These are phyloP conservation scores for Ilyonectria sp. DNA, from an alignment of 2,329 filamentous ascomycete genomes.

Conservation along the genomic window DNA sequence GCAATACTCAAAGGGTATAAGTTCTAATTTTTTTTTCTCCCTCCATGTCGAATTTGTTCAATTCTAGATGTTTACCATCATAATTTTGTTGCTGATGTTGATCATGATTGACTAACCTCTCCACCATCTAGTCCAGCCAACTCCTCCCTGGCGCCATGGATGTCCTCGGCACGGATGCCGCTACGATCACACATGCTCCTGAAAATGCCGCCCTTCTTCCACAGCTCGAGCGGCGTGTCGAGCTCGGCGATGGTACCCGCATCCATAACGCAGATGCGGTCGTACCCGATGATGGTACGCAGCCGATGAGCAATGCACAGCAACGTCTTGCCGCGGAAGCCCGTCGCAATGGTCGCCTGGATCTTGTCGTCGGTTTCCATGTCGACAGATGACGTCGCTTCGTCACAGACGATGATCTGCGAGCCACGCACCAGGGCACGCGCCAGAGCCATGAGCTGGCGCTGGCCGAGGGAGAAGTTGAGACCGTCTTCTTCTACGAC, in stretches of 20 bases:
- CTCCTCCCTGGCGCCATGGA: constrained; percentile 60
- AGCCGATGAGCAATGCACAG: constrained; percentile 94
- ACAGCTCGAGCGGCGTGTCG: constrained; percentile 82
- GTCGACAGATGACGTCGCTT: constrained; percentile 93
- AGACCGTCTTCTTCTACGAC: constrained; percentile 93
- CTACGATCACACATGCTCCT: constrained; percentile 90
- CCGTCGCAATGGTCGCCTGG: constrained; percentile 87
- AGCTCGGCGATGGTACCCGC: constrained; percentile 89
- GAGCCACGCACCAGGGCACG: constrained; percentile 89
- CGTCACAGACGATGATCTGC: constrained; percentile 96
- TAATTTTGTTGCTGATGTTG: background rate
- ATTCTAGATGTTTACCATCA: background rate
- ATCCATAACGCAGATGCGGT: constrained; percentile 98
- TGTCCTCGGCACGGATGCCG: constrained; percentile 76
- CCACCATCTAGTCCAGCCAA: constrained; percentile 39
- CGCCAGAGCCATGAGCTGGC: constrained; percentile 94
- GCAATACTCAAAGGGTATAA: too few species aligned
- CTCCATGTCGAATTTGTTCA: background rate
- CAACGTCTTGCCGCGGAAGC: constrained; percentile 88
- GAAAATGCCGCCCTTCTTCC: constrained; percentile 84
- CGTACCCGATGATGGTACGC: constrained; percentile 93
- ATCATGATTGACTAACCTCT: constrained; percentile 5
- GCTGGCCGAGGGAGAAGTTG: constrained; percentile 95
- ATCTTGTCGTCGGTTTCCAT: constrained; percentile 98
- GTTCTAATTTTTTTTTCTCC: too few species aligned